These are phyloP conservation scores for Eucalyptus dawsonii DNA, from an alignment of 345 rosid species.

Conservation along the genomic window DNA sequence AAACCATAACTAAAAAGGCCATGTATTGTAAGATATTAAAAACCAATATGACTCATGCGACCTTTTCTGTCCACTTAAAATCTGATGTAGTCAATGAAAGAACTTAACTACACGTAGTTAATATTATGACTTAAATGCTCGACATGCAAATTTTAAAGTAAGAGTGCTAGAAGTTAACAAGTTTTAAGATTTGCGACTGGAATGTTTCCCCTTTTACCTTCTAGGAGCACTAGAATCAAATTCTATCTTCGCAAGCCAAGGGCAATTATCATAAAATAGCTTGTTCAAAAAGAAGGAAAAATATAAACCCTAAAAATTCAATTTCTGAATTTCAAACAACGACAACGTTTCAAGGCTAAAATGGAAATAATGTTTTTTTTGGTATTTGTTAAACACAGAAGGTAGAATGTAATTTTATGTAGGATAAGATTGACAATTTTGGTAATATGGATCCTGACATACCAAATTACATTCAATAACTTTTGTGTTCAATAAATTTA, in stretches of 20 bases:
- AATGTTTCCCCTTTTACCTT: neutral
- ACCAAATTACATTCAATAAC: neutral
- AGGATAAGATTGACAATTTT: neutral
- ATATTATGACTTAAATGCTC: neutral
- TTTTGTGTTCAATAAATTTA: neutral
- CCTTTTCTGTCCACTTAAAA: neutral
- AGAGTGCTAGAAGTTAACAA: neutral
- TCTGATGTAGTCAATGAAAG: neutral
- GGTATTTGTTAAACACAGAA: neutral
- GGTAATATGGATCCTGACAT: neutral
- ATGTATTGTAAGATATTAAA: neutral
- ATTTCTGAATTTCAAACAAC: neutral
- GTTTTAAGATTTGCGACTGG: neutral
- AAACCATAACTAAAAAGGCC: neutral
- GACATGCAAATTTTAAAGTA: neutral
- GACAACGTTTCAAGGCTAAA: neutral
- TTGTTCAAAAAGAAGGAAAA: neutral
- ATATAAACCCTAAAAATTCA: neutral
- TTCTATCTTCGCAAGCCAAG: neutral
- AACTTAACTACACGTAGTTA: rapidly evolving
- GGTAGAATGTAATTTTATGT: neutral
- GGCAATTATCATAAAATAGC: neutral
- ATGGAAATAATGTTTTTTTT: neutral
- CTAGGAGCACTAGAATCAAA: neutral
- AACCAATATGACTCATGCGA: neutral